phyloP scores from a whole-genome alignment of 75 land plant genomes.

The Selaginella moellendorffii region DNA sequence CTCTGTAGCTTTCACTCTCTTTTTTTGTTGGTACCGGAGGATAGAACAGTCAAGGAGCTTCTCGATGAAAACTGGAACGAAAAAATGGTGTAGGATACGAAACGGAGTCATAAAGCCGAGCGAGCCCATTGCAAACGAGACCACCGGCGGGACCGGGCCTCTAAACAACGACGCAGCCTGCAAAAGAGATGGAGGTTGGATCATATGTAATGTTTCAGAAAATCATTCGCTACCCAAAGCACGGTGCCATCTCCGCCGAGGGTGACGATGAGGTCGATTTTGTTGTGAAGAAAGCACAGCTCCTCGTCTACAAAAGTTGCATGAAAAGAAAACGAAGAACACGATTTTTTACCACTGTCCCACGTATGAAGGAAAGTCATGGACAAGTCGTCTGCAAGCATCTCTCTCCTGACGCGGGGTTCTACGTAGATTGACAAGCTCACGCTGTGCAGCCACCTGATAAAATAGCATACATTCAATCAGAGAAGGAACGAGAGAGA shows the following conservation, averaged over 20 bases:
- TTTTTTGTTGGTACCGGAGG: neutral
- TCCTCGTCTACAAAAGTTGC: conserved; percentile 44
- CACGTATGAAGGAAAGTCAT: conserved; percentile 68
- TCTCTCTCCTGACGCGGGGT: conserved; percentile 57
- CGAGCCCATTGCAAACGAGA: conserved; percentile 88
- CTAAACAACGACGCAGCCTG: conserved; percentile 96
- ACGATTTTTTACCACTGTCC: conserved; percentile 40
- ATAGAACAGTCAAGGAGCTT: neutral
- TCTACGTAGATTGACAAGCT: conserved; percentile 54
- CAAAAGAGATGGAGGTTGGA: conserved; percentile 10
- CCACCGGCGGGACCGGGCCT: conserved; percentile 91
- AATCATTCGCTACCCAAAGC: conserved; percentile 61
- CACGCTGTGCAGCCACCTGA: conserved; percentile 71
- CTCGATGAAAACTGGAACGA: no score
- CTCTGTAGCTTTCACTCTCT: conserved; percentile 72
- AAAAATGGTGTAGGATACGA: no score
- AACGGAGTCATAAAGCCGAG: conserved; percentile 98
- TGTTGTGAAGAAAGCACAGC: conserved; percentile 39
- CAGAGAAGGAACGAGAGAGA: no score
- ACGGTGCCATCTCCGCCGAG: conserved; percentile 99
- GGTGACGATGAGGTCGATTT: conserved; percentile 79
- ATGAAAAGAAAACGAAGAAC: neutral
- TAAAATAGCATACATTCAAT: neutral
- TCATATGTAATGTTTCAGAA: neutral
- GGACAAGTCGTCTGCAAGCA: conserved; percentile 37